phyloP scores from a whole-genome alignment of 2,329 filamentous ascomycete genomes.

The Epichloe festucae region DNA sequence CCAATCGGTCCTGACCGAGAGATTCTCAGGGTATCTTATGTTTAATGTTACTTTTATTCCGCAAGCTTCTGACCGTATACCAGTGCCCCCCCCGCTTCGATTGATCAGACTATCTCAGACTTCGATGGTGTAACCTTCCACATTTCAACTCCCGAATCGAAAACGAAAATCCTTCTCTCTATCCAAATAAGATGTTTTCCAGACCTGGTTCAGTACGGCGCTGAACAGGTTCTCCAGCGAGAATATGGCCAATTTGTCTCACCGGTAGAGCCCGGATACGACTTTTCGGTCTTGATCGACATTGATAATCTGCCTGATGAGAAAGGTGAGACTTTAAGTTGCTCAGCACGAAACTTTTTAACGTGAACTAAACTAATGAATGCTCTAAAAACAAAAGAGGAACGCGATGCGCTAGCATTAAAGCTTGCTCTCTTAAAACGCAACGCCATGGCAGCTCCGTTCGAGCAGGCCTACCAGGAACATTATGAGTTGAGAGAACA shows the following conservation, averaged over 20 bases:
- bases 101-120: slow-evolving; percentile 97
- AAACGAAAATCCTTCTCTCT: slow-evolving; percentile 89
- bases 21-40: slow-evolving; percentile 63
- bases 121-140: slow-evolving; percentile 99
- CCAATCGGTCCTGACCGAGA: slow-evolving; percentile 87
- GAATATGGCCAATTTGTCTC: slow-evolving; percentile 93
- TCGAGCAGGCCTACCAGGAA: slow-evolving; percentile 92
- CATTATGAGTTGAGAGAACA: slow-evolving; percentile 78
- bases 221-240: slow-evolving; percentile 77
- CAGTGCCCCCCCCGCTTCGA: slow-evolving; percentile 73
- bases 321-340: slow-evolving; percentile 39
- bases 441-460: slow-evolving; percentile 96
- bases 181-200: slow-evolving; percentile 90
- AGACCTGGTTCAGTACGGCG: slow-evolving; percentile 87
- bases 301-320: slow-evolving; percentile 73
- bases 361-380: not conserved
- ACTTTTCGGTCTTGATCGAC: slow-evolving; percentile 89
- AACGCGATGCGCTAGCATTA: slow-evolving; percentile 71
- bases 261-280: slow-evolving; percentile 75
- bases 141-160: slow-evolving; percentile 87
- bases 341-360: no score
- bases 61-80: slow-evolving; percentile 22
- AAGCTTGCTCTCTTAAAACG: slow-evolving; percentile 88
- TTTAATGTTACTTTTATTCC: not conserved
- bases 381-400: slow-evolving; percentile 40